Percentiles rank a stretch among this genome's conserved stretches.
phyloP scores from a whole-genome alignment of 108 stramenopile genomes.

The Nitzschia inconspicua region DNA sequence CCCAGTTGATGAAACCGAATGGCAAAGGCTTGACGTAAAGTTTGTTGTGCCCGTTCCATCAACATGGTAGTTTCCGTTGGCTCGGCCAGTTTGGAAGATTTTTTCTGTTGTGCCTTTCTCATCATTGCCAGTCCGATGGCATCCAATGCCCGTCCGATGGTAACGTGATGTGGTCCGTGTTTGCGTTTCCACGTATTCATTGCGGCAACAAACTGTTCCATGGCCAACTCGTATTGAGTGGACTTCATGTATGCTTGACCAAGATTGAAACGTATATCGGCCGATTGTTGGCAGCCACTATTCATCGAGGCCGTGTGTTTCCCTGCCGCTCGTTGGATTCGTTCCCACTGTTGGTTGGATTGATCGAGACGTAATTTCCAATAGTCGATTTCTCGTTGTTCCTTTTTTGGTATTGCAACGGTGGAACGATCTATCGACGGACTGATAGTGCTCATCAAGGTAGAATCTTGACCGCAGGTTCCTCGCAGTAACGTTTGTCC shows the following conservation, averaged over 20 bases:
- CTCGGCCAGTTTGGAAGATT: background rate
- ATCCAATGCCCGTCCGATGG: constrained; percentile 19
- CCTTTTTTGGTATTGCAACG: too few species aligned
- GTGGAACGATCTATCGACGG: too few species aligned
- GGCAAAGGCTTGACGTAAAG: constrained; percentile 35
- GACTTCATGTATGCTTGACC: constrained; percentile 17
- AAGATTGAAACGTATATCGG: constrained; percentile 11
- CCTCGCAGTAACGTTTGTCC: too few species aligned
- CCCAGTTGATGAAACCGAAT: constrained; percentile 46
- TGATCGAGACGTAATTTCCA: constrained; percentile 1
- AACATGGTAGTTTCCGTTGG: background rate
- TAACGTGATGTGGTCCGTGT: constrained; percentile 15
- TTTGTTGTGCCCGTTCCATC: background rate
- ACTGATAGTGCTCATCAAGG: too few species aligned
- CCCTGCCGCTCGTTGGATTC: too few species aligned
- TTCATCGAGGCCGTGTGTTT: background rate
- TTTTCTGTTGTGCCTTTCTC: background rate
- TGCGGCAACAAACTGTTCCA: constrained; percentile 3
- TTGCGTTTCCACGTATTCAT: constrained; percentile 7
- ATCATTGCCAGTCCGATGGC: constrained; percentile 14
- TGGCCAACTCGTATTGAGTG: constrained; percentile 6
- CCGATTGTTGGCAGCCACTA: constrained; percentile 10
- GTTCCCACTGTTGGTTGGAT: background rate
- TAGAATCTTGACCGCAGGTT: too few species aligned
- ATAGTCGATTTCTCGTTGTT: constrained; percentile 12